Evolutionary conservation across 345 rosid genomes (phyloP).

Genomic region (Litchi chinensis): DNA sequence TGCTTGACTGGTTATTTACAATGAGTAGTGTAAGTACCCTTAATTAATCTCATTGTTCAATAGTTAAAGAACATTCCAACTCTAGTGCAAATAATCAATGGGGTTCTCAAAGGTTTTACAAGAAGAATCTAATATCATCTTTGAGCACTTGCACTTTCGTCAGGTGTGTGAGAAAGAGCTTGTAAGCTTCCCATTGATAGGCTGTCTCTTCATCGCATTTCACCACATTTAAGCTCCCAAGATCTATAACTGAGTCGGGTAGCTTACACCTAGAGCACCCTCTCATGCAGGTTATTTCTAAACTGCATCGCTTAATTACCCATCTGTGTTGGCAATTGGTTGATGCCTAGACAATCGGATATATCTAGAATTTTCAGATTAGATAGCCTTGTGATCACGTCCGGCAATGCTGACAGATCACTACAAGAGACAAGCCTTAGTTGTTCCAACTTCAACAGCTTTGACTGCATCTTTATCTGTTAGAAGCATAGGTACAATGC

Average conservation of each 20-base stretch:
- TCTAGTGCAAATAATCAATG: too few relatives aligned
- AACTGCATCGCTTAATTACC: slow-evolving; percentile 35
- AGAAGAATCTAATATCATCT: slow-evolving; percentile 17
- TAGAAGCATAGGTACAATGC: slow-evolving; percentile 3
- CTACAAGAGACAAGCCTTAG: slow-evolving; percentile 53
- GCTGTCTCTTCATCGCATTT: slow-evolving; percentile 56
- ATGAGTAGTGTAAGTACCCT: too few relatives aligned
- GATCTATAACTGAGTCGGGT: slow-evolving; percentile 42
- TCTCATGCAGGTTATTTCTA: slow-evolving; percentile 49
- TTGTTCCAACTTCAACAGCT: slow-evolving; percentile 37
- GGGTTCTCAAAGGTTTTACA: too few relatives aligned
- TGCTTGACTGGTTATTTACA: too few relatives aligned
- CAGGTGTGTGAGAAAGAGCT: slow-evolving; percentile 12
- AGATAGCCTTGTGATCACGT: slow-evolving; percentile 34
- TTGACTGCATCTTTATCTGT: slow-evolving; percentile 31
- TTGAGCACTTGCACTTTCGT: neutral
- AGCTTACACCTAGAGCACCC: slow-evolving; percentile 41
- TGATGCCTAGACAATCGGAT: slow-evolving; percentile 45
- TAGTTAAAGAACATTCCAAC: too few relatives aligned
- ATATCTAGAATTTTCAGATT: slow-evolving; percentile 45
- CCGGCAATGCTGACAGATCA: slow-evolving; percentile 44
- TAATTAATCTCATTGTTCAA: too few relatives aligned
- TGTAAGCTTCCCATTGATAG: slow-evolving; percentile 37
- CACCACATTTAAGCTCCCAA: slow-evolving; percentile 40
- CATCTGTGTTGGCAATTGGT: slow-evolving; percentile 41